A percentile compares a stretch with the other conserved stretches of the same genome.
Evolutionary conservation across 1,284 basidiomycete genomes (phyloP).

Genomic region (Flammula alnicola): DNA sequence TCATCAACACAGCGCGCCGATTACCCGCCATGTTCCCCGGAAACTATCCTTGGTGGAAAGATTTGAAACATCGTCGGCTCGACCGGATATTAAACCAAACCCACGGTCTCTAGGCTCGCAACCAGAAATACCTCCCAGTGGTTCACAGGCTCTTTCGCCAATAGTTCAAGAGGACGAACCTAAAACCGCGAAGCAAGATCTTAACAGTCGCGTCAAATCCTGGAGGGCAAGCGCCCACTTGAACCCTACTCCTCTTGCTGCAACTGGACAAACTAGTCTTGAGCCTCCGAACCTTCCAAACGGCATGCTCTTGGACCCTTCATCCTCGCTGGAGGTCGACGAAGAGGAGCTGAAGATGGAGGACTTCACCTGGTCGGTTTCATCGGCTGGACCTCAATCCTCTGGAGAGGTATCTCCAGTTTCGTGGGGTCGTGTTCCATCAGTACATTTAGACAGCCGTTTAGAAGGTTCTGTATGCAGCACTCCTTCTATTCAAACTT

Average conservation of each 20-base stretch:
- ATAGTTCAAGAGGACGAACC: conserved; percentile 67
- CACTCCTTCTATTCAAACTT: conserved; percentile 56
- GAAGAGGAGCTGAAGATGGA: conserved; percentile 55
- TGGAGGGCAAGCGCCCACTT: conserved; percentile 66
- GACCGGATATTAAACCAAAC: conserved; percentile 36
- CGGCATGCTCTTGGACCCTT: conserved; percentile 39
- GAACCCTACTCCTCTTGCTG: conserved; percentile 51
- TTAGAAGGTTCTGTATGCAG: conserved; percentile 36
- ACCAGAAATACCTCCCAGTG: conserved; percentile 31
- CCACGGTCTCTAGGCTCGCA: conserved; percentile 31
- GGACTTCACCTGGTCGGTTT: conserved; percentile 73
- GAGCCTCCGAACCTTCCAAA: conserved; percentile 61
- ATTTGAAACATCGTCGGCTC: conserved; percentile 49
- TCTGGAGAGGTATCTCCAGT: conserved; percentile 40
- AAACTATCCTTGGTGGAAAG: conserved; percentile 73
- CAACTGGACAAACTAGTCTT: conserved; percentile 55
- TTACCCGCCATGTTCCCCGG: conserved; percentile 56
- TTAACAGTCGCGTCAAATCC: conserved; percentile 61
- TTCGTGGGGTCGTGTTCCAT: conserved; percentile 44
- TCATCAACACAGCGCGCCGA: conserved; percentile 30
- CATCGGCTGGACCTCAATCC: conserved; percentile 64
- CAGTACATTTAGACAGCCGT: conserved; percentile 29
- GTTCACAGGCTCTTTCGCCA: conserved; percentile 52
- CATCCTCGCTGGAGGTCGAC: conserved; percentile 18
- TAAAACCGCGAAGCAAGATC: conserved; percentile 48